Base-by-base conservation (phyloP, 2,329 filamentous ascomycete genomes). In the Fusarium chuoi region DNA sequence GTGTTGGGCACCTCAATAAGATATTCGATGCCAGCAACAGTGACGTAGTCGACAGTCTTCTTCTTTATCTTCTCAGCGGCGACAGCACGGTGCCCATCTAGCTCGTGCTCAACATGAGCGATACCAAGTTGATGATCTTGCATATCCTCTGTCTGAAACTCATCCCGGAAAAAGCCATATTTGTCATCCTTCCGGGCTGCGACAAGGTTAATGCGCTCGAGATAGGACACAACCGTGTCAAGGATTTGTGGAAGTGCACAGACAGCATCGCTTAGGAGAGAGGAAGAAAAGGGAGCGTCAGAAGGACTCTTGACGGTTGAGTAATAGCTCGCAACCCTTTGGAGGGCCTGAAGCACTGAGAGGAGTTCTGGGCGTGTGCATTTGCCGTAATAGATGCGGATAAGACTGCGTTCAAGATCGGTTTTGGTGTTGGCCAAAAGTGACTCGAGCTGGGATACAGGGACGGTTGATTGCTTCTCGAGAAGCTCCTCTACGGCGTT, bases 341-440 rank as follows among this genome's bases (percentile, higher is more conserved):
- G 95, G 65, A 99, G 86, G 0, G 93, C 93, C 81, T 98, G 95
- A 4, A 99, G 86, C 9, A 97, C 92, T 2, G 89, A 90, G 5
- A 98, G 87, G 8, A 99, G 89, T 82, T 99, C 96, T 1, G 95
- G 93, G 1, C 96, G 91, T 2, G 94, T 93, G 81, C 95, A 98
- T 84, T 97, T 98, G 56, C 95, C 95, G 82, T 99, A 99, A 85
- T 98, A 99, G 67, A 99, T 97, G 49, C 96, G 90, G 78, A 98
- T 95, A 51, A 99, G 86, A 70, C 94, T 96, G 76, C 96, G 95
- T 83, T 99, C 96, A 11, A 99, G 89, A 79, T 99, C 96, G 11
- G 89, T 91, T 79, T 89, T 94, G 70, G 92, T 91, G 67, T 88
- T 92, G 33, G 87, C 85, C 4, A 99, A 87, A 15, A 98, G 84